Base-by-base conservation (phyloP, 768 basidiomycete genomes). In the Agrocybe chaxingu region DNA sequence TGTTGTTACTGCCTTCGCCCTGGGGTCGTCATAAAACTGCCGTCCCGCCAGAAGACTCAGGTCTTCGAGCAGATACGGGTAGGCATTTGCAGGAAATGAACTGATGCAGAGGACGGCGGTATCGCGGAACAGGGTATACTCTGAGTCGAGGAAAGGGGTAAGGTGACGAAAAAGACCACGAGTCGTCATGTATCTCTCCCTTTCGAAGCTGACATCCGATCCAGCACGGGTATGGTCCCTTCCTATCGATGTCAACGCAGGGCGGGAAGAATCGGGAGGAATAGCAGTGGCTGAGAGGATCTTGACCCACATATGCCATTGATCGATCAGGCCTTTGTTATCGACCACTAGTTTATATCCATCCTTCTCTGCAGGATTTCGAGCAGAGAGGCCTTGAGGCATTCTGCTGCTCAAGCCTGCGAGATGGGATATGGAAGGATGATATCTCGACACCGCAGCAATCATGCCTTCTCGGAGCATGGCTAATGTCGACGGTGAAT, bases 81-180 rank as follows among this genome's bases (percentile, higher is more conserved):
- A 93, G 0, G 82, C 83, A 56, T 71, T 77, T 8, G 82, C 75
- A 4, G 90, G 89, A 57, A 96, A 89, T 19, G 88, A 84, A 60
- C 93, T 94, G 62, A 98, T 88, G 51, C 92, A 91, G 34, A 90
- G 71, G 8, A 95, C 91, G 9, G 90, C 91, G 0, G 87, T 84
- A 62, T 94, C 89, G 46, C 92, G 83, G 66, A 95, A 94, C 8
- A 80, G 72, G 1, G 81, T 81, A 60, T 89, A 85, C 58, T 96
- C 93, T 5, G 89, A 89, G 54, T 91, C 89, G 47, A 98, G 75
- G 63, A 93, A 92, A 5, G 91, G 89, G 0, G 90, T 88, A 47
- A 95, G 73, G 57, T 90, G 89, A 57, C 87, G 79, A 68, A 96
- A 93, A 18, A 96, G 67, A 19, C 85, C 91, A 19, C 87, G 80